Evolutionary conservation across 352 stramenopile species (phyloP), one percentile per base, ranked within the genome.

Genomic region (Pythium monospermum): DNA sequence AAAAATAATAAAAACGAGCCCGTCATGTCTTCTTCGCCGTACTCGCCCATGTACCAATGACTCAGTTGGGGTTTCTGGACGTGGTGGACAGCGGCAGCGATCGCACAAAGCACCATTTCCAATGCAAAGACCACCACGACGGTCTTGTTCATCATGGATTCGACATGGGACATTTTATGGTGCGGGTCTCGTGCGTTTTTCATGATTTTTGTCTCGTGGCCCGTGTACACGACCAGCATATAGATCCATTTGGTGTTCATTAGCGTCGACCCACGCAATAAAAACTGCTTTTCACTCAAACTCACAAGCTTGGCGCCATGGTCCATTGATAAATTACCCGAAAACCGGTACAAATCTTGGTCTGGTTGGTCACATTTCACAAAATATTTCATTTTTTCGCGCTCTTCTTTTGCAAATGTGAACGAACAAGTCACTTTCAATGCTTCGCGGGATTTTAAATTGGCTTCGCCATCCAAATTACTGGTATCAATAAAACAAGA

Each of bases 131-230:
- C 67, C 15, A 82, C 51, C 12, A 96, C 63, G 2, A 97, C 81
- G 0, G 73, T 78, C 18, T 66, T 68, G 59, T 81, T 96, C 47
- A 90, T 87, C 41, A 83, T 66, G 19, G 55, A 64, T 41, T 96
- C 85, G 2, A 96, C 73, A 25, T 87, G 77, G 37, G 80, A 93
- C 30, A 91, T 53, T 57, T 96, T 96, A 64, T 90, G 72, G 48
- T 89, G 71, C 2, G 81, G 68, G n/a, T 71, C 71, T 7, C 80
- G 78, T 7, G 78, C 82, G 33, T 94, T 96, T 60, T 91, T 91
- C 71, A 93, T 91, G 40, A 96, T 74, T 57, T 96, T 96, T 6
- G 87, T 94, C 41, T 97, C 89, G 49, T 94, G 78, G 4, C 81
- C 80, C 33, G 81, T 91, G 57, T 92, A 92, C 2, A 91, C 76